A percentile compares a stretch with the other conserved stretches of the same genome.
These are phyloP conservation scores for Porphyrellus cyaneotinctus DNA, from an alignment of 768 basidiomycete species.

Conservation along the genomic window DNA sequence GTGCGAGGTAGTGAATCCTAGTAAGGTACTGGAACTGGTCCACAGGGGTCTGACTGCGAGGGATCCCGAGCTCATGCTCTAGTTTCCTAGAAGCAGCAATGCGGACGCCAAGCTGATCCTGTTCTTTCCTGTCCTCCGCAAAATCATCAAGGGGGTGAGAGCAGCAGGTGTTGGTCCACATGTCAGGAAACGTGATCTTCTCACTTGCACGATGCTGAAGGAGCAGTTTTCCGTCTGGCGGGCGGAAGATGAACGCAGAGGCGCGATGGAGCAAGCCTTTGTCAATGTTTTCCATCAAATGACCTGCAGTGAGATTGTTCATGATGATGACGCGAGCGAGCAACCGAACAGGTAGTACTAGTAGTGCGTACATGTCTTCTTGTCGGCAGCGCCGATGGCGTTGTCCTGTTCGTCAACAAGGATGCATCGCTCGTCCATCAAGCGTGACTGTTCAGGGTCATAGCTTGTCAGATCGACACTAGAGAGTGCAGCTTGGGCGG, in stretches of 20 bases:
- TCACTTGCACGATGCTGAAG: slow-evolving; percentile 95
- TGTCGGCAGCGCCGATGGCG: slow-evolving; percentile 82
- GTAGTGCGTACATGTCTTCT: slow-evolving; percentile 82
- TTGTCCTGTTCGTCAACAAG: slow-evolving; percentile 86
- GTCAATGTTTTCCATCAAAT: slow-evolving; percentile 95
- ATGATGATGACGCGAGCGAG: not conserved
- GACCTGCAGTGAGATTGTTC: slow-evolving; percentile 60
- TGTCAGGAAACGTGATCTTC: slow-evolving; percentile 98
- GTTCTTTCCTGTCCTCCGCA: slow-evolving; percentile 73
- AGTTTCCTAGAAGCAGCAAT: slow-evolving; percentile 93
- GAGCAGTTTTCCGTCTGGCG: slow-evolving; percentile 87
- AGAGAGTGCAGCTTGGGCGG: slow-evolving; percentile 61
- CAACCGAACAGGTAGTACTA: slow-evolving; percentile 2
- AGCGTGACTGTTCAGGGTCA: slow-evolving; percentile 86
- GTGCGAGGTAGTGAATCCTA: slow-evolving; percentile 95
- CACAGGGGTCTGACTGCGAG: slow-evolving; percentile 65
- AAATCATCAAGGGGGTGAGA: slow-evolving; percentile 95
- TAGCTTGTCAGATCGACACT: slow-evolving; percentile 77
- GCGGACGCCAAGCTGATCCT: slow-evolving; percentile 77
- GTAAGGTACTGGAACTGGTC: slow-evolving; percentile 93
- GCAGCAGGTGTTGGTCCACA: slow-evolving; percentile 99
- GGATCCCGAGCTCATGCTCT: slow-evolving; percentile 95
- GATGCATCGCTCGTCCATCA: slow-evolving; percentile 97
- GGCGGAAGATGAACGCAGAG: slow-evolving; percentile 94
- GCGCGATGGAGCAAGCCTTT: slow-evolving; percentile 94